A percentile compares a stretch with the other conserved stretches of the same genome.
Evolutionary conservation across 345 rosid species (phyloP).

Genomic region (Lumnitzera littorea): DNA sequence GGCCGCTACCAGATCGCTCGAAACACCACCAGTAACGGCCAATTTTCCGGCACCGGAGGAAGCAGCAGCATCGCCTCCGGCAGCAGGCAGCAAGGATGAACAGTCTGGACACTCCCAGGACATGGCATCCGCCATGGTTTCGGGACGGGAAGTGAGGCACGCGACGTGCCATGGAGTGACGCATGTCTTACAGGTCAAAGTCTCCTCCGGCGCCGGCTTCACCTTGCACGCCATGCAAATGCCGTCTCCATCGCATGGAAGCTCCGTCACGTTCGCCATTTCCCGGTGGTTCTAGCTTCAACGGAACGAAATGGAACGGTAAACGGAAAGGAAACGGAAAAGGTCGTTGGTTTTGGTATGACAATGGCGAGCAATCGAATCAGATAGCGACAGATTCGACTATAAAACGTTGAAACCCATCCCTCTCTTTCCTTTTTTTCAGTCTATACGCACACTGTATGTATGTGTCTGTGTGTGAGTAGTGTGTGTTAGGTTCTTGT

Average conservation of each 20-base stretch:
- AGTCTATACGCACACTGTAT: too few species aligned
- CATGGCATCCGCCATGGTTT: constrained; percentile 33
- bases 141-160: constrained; percentile 36
- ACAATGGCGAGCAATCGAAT: background rate
- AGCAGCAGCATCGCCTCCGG: constrained; percentile 1
- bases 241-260: constrained; percentile 65
- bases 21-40: constrained; percentile 14
- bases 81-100: constrained; percentile 7
- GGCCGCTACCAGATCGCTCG: constrained; percentile 40
- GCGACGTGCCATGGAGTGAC: constrained; percentile 69
- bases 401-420: too few species aligned
- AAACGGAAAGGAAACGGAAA: background rate
- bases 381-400: constrained; percentile 2
- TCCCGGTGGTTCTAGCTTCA: constrained; percentile 1
- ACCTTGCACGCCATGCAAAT: constrained; percentile 58
- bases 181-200: constrained; percentile 46
- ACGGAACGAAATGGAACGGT: background rate
- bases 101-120: constrained; percentile 80
- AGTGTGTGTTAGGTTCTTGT: too few species aligned
- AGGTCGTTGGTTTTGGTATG: background rate
- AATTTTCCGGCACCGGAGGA: constrained; percentile 8
- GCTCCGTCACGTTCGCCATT: constrained; percentile 42
- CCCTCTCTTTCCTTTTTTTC: too few species aligned
- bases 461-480: too few species aligned
- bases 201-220: constrained; percentile 34